phyloP scores from a whole-genome alignment of 495 filamentous ascomycete species.

The Aeminium ludgeri region DNA sequence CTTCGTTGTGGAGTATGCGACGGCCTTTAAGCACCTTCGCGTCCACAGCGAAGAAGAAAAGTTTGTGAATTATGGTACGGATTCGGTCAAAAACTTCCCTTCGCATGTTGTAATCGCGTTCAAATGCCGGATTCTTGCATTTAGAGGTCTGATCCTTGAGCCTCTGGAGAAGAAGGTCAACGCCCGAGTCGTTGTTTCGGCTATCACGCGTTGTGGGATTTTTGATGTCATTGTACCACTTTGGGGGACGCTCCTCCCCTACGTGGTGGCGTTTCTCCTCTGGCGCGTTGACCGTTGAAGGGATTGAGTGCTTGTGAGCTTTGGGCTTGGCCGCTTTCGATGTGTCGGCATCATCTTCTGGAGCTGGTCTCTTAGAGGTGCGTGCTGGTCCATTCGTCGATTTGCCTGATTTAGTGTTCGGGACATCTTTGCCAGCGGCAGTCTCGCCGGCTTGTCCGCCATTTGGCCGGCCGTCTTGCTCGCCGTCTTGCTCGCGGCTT shows the following conservation, averaged over 20 bases:
- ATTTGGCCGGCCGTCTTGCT: too few relatives aligned
- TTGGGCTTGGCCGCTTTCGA: too few relatives aligned
- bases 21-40: constrained; percentile 3
- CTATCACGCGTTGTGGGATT: not conserved
- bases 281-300: too few relatives aligned
- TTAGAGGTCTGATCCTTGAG: constrained; percentile 2
- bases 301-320: too few relatives aligned
- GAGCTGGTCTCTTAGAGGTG: too few relatives aligned
- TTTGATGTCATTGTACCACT: constrained; percentile 5
- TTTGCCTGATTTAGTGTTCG: too few relatives aligned
- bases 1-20: constrained; percentile 25
- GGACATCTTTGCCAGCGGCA: too few relatives aligned
- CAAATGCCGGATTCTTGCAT: not conserved
- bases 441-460: too few relatives aligned
- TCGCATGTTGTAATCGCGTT: not conserved
- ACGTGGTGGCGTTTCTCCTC: too few relatives aligned
- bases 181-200: not conserved
- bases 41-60: constrained; percentile 3
- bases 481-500: too few relatives aligned
- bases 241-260: constrained; percentile 5
- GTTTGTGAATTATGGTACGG: constrained; percentile 1
- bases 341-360: too few relatives aligned
- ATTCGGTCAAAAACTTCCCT: not conserved
- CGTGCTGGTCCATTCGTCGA: too few relatives aligned
- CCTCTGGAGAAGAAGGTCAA: not conserved